Evolutionary conservation across 352 stramenopile species (phyloP), one percentile per base, ranked within the genome.

Genomic region (Blastocystis sp.): DNA sequence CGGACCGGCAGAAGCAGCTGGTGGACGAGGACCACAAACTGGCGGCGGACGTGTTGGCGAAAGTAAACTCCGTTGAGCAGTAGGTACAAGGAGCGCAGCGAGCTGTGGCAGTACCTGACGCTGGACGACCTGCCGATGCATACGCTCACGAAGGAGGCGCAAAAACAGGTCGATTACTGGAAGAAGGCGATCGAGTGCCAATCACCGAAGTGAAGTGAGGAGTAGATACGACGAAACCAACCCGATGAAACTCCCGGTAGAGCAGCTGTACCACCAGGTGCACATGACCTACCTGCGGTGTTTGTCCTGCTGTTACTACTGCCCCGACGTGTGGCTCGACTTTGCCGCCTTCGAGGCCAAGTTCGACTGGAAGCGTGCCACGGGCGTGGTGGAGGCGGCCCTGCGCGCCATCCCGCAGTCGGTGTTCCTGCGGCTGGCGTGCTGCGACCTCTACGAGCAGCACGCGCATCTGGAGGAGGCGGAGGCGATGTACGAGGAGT

Each of bases 1-100:
- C 60, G 59, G 14, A 28, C 14, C 67, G 69, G 61, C 74, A 84
- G 61, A 67, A 53, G 2, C 66, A 53, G n/a, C 52, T 69, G 2
- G 74, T 84, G 19, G 74, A 84, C 23, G 74, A 84, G 14, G 38
- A 84, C 1, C 74, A 84, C 23, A 84, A 84, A 69, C 56, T 84
- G n/a, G 74, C 74, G 19, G 60, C n/a, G n/a, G 74, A 84, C 5
- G 74, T 67, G 74, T 84, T 38, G 9, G 7, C n/a, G 10, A 3
- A 21, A 14, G 14, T 28, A 2, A 56, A 17, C 19, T 67, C 2
- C 21, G 2, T 45, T 84, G 2, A 67, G 2, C 9, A 34, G 3
- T 34, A 84, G 74, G 28, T 84, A 84, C 38, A 69, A 69, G 9
- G 21, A 38, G 34, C 74, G 74, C n/a, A 69, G 34, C 61, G 60